Evolutionary conservation across 805 yeast genomes (phyloP).

Genomic region (Wickerhamiella galacta): DNA sequence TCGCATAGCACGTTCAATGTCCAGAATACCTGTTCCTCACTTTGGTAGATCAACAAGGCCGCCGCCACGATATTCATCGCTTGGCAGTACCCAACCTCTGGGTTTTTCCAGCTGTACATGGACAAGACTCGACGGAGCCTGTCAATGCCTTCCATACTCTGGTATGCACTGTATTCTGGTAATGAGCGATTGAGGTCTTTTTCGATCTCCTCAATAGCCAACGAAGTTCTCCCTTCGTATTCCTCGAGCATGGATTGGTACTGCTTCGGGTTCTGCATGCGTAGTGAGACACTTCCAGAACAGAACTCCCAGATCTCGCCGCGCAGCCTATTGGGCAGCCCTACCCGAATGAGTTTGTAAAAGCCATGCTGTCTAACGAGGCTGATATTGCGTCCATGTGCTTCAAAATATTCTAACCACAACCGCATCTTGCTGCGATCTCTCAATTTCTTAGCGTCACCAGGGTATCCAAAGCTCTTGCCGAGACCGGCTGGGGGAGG

Average conservation of each 20-base stretch:
- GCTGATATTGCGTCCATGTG: slow-evolving; percentile 72
- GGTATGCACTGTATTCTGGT: slow-evolving; percentile 94
- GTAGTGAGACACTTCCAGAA: slow-evolving; percentile 65
- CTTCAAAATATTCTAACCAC: slow-evolving; percentile 83
- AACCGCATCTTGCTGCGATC: slow-evolving; percentile 76
- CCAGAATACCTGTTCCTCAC: slow-evolving; percentile 98
- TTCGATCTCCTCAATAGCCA: slow-evolving; percentile 91
- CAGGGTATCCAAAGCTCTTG: slow-evolving; percentile 70
- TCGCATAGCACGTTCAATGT: slow-evolving; percentile 68
- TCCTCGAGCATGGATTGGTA: slow-evolving; percentile 43
- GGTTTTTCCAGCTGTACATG: slow-evolving; percentile 93
- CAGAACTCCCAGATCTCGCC: slow-evolving; percentile 95
- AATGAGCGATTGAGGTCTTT: slow-evolving; percentile 86
- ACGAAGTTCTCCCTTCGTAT: slow-evolving; percentile 46
- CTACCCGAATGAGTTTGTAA: slow-evolving; percentile 71
- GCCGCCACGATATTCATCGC: slow-evolving; percentile 79
- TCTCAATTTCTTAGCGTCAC: slow-evolving; percentile 56
- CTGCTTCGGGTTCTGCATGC: slow-evolving; percentile 44
- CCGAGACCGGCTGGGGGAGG: slow-evolving; percentile 81
- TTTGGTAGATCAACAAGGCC: slow-evolving; percentile 43
- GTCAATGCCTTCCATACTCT: slow-evolving; percentile 66
- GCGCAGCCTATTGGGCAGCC: slow-evolving; percentile 82
- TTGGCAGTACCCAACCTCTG: slow-evolving; percentile 95
- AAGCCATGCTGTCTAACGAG: slow-evolving; percentile 59
- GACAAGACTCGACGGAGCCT: slow-evolving; percentile 75